A percentile compares a stretch with the other conserved stretches of the same genome.
Conservation (phyloP, 257 asterid species). For the Oldenlandia corymbosa region DNA sequence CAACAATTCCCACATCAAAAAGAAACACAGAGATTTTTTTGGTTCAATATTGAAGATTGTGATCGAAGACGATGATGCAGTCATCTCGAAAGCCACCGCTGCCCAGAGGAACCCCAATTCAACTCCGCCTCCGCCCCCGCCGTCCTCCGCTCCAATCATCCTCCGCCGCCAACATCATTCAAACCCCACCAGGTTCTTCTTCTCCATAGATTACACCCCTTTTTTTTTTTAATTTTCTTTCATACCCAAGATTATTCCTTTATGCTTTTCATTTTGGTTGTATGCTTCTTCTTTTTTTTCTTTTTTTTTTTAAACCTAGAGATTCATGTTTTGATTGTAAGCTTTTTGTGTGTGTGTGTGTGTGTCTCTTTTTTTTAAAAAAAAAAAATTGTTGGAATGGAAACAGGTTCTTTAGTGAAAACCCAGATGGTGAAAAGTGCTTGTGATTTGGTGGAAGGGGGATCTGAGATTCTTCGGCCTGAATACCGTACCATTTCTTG, state of each 20-base stretch:
- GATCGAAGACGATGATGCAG: conserved; percentile 41
- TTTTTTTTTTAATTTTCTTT: no score
- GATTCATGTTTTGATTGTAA: no score
- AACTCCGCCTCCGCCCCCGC: conserved; percentile 61
- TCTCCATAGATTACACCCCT: no score
- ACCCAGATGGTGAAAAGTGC: conserved; percentile 39
- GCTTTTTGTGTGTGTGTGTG: no score
- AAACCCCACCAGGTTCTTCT: conserved; percentile 56
- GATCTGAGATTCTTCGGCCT: conserved; percentile 46
- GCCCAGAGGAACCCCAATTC: conserved; percentile 76
- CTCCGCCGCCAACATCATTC: conserved; percentile 23
- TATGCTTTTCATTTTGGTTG: no score
- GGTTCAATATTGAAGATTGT: no score
- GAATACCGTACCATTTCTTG: conserved; percentile 69
- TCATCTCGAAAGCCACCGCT: conserved; percentile 79
- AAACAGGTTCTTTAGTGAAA: conserved; percentile 55
- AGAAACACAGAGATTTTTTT: no score
- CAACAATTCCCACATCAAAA: no score
- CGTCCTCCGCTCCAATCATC: conserved; percentile 55
- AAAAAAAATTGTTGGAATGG: not conserved
- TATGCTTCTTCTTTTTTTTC: no score
- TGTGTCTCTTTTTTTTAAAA: no score
- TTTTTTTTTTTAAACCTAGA: no score
- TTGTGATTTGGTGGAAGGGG: conserved; percentile 32
- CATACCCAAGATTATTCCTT: no score